phyloP scores from a whole-genome alignment of 1,139 yeast species.

The Geotrichum europaeum region DNA sequence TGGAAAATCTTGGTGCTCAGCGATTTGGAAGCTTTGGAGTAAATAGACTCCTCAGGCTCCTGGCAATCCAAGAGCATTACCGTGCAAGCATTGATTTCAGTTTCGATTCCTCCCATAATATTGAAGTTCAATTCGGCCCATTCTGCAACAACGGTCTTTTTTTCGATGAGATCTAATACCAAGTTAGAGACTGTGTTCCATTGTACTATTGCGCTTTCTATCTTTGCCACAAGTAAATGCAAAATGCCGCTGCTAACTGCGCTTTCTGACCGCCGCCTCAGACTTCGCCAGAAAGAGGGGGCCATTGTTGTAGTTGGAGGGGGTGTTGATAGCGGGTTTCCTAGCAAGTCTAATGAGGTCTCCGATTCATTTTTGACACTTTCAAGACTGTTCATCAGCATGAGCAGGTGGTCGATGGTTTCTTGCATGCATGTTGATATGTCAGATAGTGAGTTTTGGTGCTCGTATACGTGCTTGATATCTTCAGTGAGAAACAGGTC shows the following conservation, averaged over 20 bases:
- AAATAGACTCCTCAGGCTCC: conserved; percentile 21
- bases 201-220: conserved; percentile 23
- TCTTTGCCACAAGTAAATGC: conserved; percentile 28
- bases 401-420: conserved; percentile 46
- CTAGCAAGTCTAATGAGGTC: conserved; percentile 16
- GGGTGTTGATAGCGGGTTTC: conserved; percentile 26
- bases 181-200: conserved; percentile 41
- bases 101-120: conserved; percentile 47
- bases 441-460: conserved; percentile 40
- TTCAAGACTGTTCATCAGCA: conserved; percentile 39
- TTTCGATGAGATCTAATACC: conserved; percentile 38
- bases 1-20: background rate
- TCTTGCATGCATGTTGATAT: conserved; percentile 41
- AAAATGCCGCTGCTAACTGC: conserved; percentile 32
- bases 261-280: conserved; percentile 25
- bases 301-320: conserved; percentile 27
- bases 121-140: conserved; percentile 51
- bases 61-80: conserved; percentile 32
- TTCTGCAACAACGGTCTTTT: conserved; percentile 50
- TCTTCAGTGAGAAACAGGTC: conserved; percentile 24
- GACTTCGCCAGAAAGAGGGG: conserved; percentile 21
- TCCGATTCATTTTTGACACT: conserved; percentile 21
- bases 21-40: background rate
- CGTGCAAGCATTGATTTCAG: conserved; percentile 47
- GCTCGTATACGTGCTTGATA: conserved; percentile 48